A percentile compares a stretch with the other conserved stretches of the same genome.
Conservation (phyloP, 208 protist species). For the Herpetomonas muscarum region DNA sequence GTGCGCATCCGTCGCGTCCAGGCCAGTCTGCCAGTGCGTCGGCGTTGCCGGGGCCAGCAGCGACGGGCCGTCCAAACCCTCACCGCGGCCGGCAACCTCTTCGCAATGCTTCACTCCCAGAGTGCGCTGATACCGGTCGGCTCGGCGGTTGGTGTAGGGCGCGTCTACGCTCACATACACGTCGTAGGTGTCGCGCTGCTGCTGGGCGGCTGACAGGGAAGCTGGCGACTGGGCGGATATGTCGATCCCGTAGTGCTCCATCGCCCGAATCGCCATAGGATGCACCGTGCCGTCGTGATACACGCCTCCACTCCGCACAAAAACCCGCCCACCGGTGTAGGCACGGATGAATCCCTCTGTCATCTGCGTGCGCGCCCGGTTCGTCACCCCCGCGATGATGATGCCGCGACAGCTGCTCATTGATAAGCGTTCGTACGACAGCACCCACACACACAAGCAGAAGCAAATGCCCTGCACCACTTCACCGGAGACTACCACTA, state of each 20-base stretch:
- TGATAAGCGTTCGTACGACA: no score
- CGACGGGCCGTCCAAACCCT: conserved; percentile 16
- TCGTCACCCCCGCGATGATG: conserved; percentile 68
- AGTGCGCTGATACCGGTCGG: conserved; percentile 40
- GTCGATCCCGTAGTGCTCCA: conserved; percentile 54
- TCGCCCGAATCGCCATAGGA: conserved; percentile 52
- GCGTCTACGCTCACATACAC: conserved; percentile 81
- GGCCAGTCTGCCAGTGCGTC: conserved; percentile 67
- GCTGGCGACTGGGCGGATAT: conserved; percentile 41
- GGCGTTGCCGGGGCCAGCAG: conserved; percentile 54
- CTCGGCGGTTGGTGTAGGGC: conserved; percentile 30
- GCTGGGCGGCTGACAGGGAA: conserved; percentile 48
- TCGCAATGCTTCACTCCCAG: background rate
- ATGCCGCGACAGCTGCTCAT: conserved; percentile 78
- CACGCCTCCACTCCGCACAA: conserved; percentile 69
- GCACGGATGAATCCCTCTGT: conserved; percentile 68
- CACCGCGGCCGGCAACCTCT: conserved; percentile 3
- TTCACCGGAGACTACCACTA: background rate
- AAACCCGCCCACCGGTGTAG: conserved; percentile 47
- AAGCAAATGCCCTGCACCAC: background rate
- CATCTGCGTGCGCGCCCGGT: conserved; percentile 80
- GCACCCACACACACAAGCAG: background rate
- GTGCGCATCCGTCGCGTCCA: conserved; percentile 55
- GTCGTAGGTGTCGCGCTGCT: conserved; percentile 75
- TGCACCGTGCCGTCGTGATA: conserved; percentile 48